These are phyloP conservation scores for Neopestalotiopsis sp. DNA, from an alignment of 2,329 filamentous ascomycete genomes.

Conservation along the genomic window DNA sequence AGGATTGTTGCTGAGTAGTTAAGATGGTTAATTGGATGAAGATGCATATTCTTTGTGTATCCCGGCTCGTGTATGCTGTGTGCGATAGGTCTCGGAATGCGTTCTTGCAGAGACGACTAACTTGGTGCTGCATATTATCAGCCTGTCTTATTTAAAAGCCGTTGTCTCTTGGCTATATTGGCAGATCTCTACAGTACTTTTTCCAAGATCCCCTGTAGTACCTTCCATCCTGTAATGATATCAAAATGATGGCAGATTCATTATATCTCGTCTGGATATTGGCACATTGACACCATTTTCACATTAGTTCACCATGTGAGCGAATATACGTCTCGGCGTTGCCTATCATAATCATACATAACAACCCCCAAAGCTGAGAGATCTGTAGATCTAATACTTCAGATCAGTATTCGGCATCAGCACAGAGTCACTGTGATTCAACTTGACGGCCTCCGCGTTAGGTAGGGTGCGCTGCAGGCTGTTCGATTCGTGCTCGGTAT, in stretches of 20 bases:
- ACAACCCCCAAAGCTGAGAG: no score
- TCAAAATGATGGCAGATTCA: no score
- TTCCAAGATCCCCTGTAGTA: neutral
- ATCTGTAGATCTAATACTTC: no score
- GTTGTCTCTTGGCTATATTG: neutral
- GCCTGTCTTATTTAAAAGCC: neutral
- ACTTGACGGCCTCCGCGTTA: no score
- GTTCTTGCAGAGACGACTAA: neutral
- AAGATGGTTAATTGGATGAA: slow-evolving; percentile 20
- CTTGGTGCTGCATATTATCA: neutral
- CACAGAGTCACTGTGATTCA: no score
- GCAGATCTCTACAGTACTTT: neutral
- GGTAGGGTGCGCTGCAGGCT: no score
- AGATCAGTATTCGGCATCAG: no score
- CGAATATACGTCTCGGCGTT: no score
- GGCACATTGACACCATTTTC: no score
- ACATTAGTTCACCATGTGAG: no score
- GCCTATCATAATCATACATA: no score
- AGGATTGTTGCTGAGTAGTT: neutral
- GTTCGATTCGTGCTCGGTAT: neutral
- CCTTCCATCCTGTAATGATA: neutral
- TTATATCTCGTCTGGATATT: no score
- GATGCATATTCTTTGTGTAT: slow-evolving; percentile 30
- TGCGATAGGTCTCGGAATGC: slow-evolving; percentile 20
- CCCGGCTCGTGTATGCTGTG: slow-evolving; percentile 28